A percentile compares a stretch with the other conserved stretches of the same genome.
Evolutionary conservation across 768 basidiomycete genomes (phyloP).

Genomic region (Lentinula sp.): DNA sequence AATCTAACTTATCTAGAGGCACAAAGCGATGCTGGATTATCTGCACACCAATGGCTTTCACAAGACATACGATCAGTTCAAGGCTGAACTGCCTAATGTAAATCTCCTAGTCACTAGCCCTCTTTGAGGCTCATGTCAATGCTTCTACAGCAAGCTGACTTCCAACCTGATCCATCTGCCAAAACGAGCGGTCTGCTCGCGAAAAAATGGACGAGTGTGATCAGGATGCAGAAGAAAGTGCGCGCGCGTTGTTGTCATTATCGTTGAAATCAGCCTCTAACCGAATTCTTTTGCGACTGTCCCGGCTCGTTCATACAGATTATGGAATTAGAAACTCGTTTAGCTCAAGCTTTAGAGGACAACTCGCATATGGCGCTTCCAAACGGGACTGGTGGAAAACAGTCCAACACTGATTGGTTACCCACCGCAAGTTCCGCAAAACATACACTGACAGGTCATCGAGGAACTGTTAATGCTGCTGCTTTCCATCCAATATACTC

Average conservation of each 20-base stretch:
- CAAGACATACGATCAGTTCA: constrained; percentile 25
- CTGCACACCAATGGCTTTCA: constrained; percentile 22
- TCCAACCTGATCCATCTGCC: constrained; percentile 19
- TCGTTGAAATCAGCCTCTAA: not conserved
- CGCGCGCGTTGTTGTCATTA: constrained; percentile 1
- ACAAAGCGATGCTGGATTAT: constrained; percentile 31
- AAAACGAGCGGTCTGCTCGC: constrained; percentile 49
- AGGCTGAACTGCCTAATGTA: constrained; percentile 18
- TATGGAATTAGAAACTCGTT: constrained; percentile 53
- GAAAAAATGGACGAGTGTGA: constrained; percentile 84
- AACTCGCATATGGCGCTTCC: constrained; percentile 27
- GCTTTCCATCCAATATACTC: constrained; percentile 69
- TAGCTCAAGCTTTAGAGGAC: constrained; percentile 44
- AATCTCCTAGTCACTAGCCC: constrained; percentile 1
- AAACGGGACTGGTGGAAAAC: constrained; percentile 21
- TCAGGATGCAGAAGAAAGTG: constrained; percentile 79
- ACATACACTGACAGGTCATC: constrained; percentile 47
- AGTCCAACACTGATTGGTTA: constrained; percentile 42
- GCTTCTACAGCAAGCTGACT: constrained; percentile 16
- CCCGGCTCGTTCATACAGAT: constrained; percentile 30
- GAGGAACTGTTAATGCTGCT: constrained; percentile 50
- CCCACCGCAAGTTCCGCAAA: constrained; percentile 41
- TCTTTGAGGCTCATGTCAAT: not conserved
- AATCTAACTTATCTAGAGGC: constrained; percentile 16
- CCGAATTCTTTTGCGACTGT: not conserved